These are phyloP conservation scores for Tricholoma sp. DNA, from an alignment of 768 basidiomycete genomes.

Conservation along the genomic window DNA sequence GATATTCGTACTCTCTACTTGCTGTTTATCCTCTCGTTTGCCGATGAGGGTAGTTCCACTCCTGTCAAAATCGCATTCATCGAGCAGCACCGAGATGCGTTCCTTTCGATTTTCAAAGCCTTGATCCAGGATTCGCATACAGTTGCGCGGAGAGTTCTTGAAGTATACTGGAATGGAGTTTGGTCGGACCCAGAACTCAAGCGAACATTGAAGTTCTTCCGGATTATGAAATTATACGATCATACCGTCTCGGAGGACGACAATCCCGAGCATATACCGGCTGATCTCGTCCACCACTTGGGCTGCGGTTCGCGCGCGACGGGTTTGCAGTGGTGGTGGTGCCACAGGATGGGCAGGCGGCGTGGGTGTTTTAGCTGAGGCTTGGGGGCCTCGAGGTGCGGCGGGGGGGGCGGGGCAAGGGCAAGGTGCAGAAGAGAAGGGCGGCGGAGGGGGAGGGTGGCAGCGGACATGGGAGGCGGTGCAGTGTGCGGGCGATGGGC, in stretches of 20 bases:
- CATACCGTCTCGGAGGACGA: slow-evolving; percentile 44
- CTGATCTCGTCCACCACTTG: slow-evolving; percentile 85
- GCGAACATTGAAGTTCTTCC: slow-evolving; percentile 49
- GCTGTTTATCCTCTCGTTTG: slow-evolving; percentile 68
- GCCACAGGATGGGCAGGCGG: too few species aligned
- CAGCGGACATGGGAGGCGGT: too few species aligned
- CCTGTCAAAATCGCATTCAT: slow-evolving; percentile 60
- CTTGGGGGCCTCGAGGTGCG: too few species aligned
- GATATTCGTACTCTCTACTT: slow-evolving; percentile 81
- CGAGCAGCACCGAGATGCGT: slow-evolving; percentile 63
- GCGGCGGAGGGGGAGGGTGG: too few species aligned
- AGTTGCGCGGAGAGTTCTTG: slow-evolving; percentile 59
- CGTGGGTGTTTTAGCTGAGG: too few species aligned
- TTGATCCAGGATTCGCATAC: slow-evolving; percentile 66
- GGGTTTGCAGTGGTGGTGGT: too few species aligned
- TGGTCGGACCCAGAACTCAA: slow-evolving; percentile 74
- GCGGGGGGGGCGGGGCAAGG: too few species aligned
- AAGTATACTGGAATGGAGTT: slow-evolving; percentile 70
- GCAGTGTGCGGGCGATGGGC: slow-evolving; percentile 47
- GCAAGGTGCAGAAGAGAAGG: too few species aligned
- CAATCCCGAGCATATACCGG: slow-evolving; percentile 54
- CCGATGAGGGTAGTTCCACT: slow-evolving; percentile 41
- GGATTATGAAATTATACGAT: slow-evolving; percentile 77
- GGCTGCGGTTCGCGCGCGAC: too few species aligned
- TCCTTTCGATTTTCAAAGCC: slow-evolving; percentile 69